Evolutionary conservation across 2,329 filamentous ascomycete genomes (phyloP), one percentile per base, ranked within the genome.

Genomic region (Periglandula ipomoeae): DNA sequence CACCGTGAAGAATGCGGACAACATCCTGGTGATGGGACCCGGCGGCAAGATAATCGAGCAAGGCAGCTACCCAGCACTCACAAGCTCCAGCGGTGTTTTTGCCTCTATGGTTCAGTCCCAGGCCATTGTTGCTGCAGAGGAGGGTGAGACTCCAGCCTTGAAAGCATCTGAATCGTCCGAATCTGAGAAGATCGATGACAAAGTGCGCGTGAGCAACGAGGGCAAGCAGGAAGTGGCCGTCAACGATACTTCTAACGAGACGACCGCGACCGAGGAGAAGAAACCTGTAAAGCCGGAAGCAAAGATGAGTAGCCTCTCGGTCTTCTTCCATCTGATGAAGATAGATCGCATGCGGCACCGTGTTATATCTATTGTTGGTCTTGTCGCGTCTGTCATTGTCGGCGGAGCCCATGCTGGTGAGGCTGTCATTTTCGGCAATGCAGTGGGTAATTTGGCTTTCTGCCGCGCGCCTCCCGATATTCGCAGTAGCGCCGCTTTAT

Each of bases 1-100:
- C n/a, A 50, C 46, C 9, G 49, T 50, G 10, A 40, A 46, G 22
- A 49, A 49, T 11, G 51, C 50, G 3, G 46, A 48, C 20, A 46
- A 71, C 35, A 11, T 65, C 69, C 39, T 50, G 11, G 67, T 72
- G 68, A 43, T 42, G 51, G 19, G 35, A 20, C 70, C 30, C 9
- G 15, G 30, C 3, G 30, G 30, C 7, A 32, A 32, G 30, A 32
- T 40, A 4, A 40, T 40, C 17, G 38, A 40, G 17, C 17, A 40
- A 40, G 38, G 38, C 38, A 40, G n/a, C 38, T 40, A 40, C 5
- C 11, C 17, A 20, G 15, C 15, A 10, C 38, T 40, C 11, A 40
- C 22, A 20, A 19, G 6, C 5, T 43, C 40, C 19, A 17, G 26
- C 6, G 40, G 40, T 27, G 40, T 30, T 6, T 43, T 43, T 43